Evolutionary conservation across 768 basidiomycete species (phyloP).

Genomic region (Kwoniella botswanensis): DNA sequence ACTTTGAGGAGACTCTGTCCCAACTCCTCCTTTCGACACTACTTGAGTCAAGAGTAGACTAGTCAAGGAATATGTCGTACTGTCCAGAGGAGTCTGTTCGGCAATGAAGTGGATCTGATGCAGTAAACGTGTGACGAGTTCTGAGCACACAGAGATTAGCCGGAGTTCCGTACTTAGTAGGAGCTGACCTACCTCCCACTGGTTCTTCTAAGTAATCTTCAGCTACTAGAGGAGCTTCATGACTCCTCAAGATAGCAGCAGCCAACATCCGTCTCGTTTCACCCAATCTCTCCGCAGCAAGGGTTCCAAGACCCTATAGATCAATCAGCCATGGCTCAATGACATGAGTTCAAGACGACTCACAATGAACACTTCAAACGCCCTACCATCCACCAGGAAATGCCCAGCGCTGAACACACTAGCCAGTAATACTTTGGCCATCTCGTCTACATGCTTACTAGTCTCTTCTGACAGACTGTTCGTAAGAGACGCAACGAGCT

Average conservation of each 20-base stretch:
- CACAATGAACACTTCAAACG: constrained; percentile 81
- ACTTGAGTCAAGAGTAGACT: constrained; percentile 77
- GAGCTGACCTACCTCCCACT: constrained; percentile 59
- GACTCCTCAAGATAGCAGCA: constrained; percentile 78
- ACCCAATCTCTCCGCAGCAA: constrained; percentile 76
- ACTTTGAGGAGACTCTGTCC: constrained; percentile 64
- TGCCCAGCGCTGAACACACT: constrained; percentile 69
- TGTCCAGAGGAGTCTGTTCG: constrained; percentile 80
- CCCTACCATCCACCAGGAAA: constrained; percentile 67
- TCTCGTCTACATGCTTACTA: constrained; percentile 64
- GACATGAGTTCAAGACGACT: constrained; percentile 44
- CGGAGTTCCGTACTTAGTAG: neutral
- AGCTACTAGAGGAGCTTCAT: constrained; percentile 71
- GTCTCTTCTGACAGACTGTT: constrained; percentile 64
- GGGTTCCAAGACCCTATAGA: constrained; percentile 68
- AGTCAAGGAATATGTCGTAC: constrained; percentile 80
- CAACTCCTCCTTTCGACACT: constrained; percentile 71
- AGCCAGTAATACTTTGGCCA: constrained; percentile 69
- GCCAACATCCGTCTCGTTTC: constrained; percentile 74
- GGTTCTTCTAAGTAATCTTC: constrained; percentile 75
- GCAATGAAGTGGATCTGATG: constrained; percentile 80
- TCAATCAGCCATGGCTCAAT: neutral
- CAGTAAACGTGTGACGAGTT: constrained; percentile 78
- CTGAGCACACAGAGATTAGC: constrained; percentile 59
- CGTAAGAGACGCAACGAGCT: constrained; percentile 71